Base-by-base conservation (phyloP, 768 basidiomycete genomes). In the Termitomyces sp. region DNA sequence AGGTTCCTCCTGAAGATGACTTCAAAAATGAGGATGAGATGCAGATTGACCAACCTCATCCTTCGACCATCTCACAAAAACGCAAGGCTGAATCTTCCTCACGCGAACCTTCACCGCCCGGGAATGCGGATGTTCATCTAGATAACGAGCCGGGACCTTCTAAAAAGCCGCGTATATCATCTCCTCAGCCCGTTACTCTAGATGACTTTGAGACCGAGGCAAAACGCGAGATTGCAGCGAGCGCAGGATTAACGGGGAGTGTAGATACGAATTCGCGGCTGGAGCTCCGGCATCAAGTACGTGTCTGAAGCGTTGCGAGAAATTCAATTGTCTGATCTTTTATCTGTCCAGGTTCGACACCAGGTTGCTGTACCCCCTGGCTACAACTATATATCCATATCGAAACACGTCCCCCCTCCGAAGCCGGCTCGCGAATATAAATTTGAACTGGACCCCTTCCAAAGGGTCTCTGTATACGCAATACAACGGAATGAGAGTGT, bases 401-500 rank as follows among this genome's bases (percentile, higher is more conserved):
- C 91, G 17, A 83, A 92, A 70, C 95, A 99, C 72, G 83, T 91
- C n/a, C 90, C 96, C 14, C 91, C 92, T 14, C 82, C 88, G 55
- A 94, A 96, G 69, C 95, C 96, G 0, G 95, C 87, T 54, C 85
- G 93, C 57, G 88, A 90, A 70, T 99, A 98, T 81, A 94, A 94
- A 64, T 99, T 99, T 79, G 90, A 87, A 50, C 83, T 99, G 56
- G 97, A 99, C 76, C 96, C 97, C 17, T 99, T 99, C 78, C 97
- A 98, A 69, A 84, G 88, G 70, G 94, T 98, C 49, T 95, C 96
- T 2, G 87, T 98, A 8, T 84, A 92, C 64, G 95, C 94, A 43
- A 98, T 99, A 55, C 94, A 99, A 72, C 84, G 97, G 43, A 96
- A 97, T 71, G 97, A 99, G 78, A 94, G 92, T 69, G 96, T 98